phyloP scores from a whole-genome alignment of 2,329 filamentous ascomycete genomes.

The Paecilomyces sp. region DNA sequence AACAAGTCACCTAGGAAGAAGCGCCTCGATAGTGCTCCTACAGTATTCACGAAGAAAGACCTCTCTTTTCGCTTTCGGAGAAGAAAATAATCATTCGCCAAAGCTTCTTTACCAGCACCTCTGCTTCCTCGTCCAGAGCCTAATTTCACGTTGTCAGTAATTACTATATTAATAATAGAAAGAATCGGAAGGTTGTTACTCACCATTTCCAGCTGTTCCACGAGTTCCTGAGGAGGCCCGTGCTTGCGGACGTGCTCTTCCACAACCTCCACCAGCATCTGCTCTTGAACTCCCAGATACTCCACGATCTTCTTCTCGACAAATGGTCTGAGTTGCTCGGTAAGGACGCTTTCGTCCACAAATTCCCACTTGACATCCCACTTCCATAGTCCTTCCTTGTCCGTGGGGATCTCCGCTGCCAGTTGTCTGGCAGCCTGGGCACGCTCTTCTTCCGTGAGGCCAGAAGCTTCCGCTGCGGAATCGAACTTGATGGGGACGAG shows the following conservation, averaged over 20 bases:
- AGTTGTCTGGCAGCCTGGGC: conserved; percentile 73
- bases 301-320: conserved; percentile 98
- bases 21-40: conserved; percentile 5
- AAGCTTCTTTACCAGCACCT: conserved; percentile 88
- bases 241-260: conserved; percentile 76
- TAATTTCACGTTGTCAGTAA: conserved; percentile 37
- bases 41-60: conserved; percentile 57
- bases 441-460: conserved; percentile 80
- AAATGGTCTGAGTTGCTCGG: conserved; percentile 84
- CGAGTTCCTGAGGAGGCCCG: conserved; percentile 68
- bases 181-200: conserved; percentile 28
- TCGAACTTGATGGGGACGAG: conserved; percentile 80
- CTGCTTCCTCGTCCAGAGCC: conserved; percentile 90
- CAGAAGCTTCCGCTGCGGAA: conserved; percentile 55
- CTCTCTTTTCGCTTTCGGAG: conserved; percentile 86
- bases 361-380: conserved; percentile 92
- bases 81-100: conserved; percentile 99
- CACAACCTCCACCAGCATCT: conserved; percentile 88
- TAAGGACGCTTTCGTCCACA: conserved; percentile 72
- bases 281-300: conserved; percentile 91
- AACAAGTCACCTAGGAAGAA: not conserved
- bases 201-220: conserved; percentile 78
- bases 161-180: not conserved
- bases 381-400: conserved; percentile 80
- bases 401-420: conserved; percentile 81